These are phyloP conservation scores for Phyllosticta paracitricarpa DNA, from an alignment of 2,329 filamentous ascomycete genomes.

Conservation along the genomic window DNA sequence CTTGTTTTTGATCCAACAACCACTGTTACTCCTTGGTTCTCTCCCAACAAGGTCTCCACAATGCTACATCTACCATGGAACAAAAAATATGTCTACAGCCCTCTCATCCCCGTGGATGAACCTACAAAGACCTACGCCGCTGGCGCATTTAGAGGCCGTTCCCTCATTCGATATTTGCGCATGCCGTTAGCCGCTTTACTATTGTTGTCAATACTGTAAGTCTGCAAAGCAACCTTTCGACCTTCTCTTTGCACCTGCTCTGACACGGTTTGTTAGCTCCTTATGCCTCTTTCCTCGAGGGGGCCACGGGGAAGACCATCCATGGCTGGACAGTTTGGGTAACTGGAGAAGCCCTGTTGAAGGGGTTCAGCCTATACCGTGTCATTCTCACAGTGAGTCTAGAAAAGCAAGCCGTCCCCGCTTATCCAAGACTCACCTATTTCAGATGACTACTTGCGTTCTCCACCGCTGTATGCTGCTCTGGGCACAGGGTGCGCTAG, in stretches of 20 bases:
- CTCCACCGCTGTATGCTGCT: conserved; percentile 52
- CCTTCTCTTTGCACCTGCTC: not conserved
- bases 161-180: not conserved
- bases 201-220: not conserved
- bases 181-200: not conserved
- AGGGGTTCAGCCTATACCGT: not conserved
- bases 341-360: not conserved
- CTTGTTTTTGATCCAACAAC: not conserved
- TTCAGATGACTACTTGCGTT: conserved; percentile 31
- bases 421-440: not conserved
- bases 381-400: conserved; percentile 5
- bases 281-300: not conserved
- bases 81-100: not conserved
- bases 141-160: not conserved
- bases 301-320: not conserved
- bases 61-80: not conserved
- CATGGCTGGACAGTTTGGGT: not conserved
- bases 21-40: not conserved
- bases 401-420: not conserved
- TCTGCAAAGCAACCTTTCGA: not conserved
- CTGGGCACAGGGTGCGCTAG: conserved; percentile 50
- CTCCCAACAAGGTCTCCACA: not conserved
- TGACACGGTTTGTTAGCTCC: not conserved
- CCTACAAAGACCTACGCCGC: not conserved
- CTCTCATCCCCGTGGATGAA: not conserved